Conservation (phyloP, 139 green algal genomes). For the Marvania coccoides region DNA sequence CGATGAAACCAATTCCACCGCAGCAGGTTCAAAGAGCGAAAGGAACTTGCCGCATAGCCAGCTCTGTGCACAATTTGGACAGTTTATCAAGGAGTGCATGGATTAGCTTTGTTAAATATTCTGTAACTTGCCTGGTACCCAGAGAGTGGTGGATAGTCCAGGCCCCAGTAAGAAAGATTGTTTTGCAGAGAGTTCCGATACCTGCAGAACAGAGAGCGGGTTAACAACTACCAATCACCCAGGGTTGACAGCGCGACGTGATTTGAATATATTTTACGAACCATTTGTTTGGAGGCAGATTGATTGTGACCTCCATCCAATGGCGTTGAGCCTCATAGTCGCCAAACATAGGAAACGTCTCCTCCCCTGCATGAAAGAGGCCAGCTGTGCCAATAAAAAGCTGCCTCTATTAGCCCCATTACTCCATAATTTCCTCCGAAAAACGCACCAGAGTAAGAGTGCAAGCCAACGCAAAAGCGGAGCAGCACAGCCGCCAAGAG, state of each 20-base stretch:
- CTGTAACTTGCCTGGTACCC: slow-evolving; percentile 72
- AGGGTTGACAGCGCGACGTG: neutral
- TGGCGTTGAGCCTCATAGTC: slow-evolving; percentile 98
- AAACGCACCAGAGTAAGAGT: slow-evolving; percentile 68
- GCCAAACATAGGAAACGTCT: slow-evolving; percentile 73
- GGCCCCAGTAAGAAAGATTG: slow-evolving; percentile 80
- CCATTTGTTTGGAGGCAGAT: slow-evolving; percentile 73
- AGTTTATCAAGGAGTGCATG: neutral
- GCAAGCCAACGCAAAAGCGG: slow-evolving; percentile 51
- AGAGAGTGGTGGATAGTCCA: slow-evolving; percentile 96
- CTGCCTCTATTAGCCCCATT: too few relatives aligned
- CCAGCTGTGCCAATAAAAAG: neutral
- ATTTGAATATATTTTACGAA: slow-evolving; percentile 29
- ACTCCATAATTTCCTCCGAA: neutral
- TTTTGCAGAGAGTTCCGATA: slow-evolving; percentile 43
- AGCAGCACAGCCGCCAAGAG: slow-evolving; percentile 66
- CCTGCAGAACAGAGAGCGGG: slow-evolving; percentile 10
- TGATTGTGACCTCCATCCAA: slow-evolving; percentile 96
- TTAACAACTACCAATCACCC: neutral
- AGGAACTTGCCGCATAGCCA: slow-evolving; percentile 71
- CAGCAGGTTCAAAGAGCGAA: slow-evolving; percentile 50
- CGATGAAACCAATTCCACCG: slow-evolving; percentile 58
- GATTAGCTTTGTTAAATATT: neutral
- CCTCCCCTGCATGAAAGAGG: slow-evolving; percentile 35
- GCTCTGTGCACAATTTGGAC: slow-evolving; percentile 46